phyloP scores from a whole-genome alignment of 148 eudicot genomes.

The Persicaria tinctoria region DNA sequence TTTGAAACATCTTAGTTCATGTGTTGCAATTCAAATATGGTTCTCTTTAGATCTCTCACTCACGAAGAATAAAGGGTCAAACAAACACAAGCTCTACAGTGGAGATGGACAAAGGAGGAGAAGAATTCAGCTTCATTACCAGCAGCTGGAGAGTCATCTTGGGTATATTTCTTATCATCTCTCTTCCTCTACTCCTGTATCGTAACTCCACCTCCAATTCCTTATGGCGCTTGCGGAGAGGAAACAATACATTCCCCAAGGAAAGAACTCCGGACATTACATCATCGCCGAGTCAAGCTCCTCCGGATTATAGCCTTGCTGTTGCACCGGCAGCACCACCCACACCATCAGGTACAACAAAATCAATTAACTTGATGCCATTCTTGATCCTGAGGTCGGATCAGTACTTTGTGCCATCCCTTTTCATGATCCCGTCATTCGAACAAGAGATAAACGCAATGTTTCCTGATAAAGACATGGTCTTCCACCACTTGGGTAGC shows the following conservation, averaged over 20 bases:
- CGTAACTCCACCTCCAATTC: not conserved
- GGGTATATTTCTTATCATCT: constrained; percentile 4
- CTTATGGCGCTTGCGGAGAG: constrained; percentile 1
- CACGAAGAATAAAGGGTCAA: not conserved
- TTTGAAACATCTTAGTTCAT: no score
- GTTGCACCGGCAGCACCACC: not conserved
- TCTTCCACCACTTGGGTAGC: constrained; percentile 58
- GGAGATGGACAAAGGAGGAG: constrained; percentile 1
- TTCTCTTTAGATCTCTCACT: not conserved
- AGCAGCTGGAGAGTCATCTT: not conserved
- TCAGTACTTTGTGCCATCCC: constrained; percentile 59
- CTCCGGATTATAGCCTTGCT: not conserved
- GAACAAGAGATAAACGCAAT: constrained; percentile 36
- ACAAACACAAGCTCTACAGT: not conserved
- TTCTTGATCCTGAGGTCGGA: constrained; percentile 53
- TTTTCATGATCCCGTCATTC: constrained; percentile 53
- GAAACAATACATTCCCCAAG: not conserved
- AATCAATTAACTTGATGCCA: not conserved
- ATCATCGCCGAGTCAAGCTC: not conserved
- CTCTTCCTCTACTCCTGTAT: not conserved
- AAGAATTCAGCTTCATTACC: not conserved
- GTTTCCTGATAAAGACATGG: constrained; percentile 49
- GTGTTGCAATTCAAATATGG: not conserved
- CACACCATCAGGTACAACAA: not conserved
- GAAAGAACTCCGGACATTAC: not conserved